Evolutionary conservation across 257 asterid genomes (phyloP), one percentile per base, ranked within the genome.

Genomic region (Przewalskia tangutica): DNA sequence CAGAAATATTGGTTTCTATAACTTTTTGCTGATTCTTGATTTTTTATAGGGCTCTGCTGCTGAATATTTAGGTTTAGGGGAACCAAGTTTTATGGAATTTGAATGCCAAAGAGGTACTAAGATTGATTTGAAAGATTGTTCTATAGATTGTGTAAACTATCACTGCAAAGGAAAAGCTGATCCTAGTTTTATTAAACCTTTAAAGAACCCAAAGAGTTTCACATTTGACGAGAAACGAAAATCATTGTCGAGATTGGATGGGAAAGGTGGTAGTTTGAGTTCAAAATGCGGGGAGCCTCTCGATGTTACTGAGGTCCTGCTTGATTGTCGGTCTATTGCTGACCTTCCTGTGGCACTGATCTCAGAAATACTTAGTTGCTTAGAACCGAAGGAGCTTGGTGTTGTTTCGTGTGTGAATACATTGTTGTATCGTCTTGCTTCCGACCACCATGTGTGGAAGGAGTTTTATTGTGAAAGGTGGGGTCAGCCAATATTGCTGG

Each of bases 401-500:
- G 86, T 92, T 46, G 92, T 93, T 13, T 93, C 98, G 34, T 96
- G 99, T 86, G 98, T 94, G 77, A 89, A 86, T 84, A 86, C 94
- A 9, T 86, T 82, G 67, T 81, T 96, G 81, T 94, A 91, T 82
- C 86, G 86, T 86, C 87, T 92, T 83, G 97, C 97, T 50, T 90
- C 97, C 0, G 99, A 94, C 85, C 97, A 88, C 86, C 87, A 89
- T 20, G 92, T 87, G 75, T 96, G 99, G 99, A 93, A 93, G 91
- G 96, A 94, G 82, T 96, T 92, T 76, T 96, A 96, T 80, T 84
- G 87, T 75, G 99, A 95, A 86, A 91, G 99, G 90, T 95, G 97
- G 97, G 99, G 98, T 81, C 90, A 88, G 51, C 97, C 93, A 6
- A 32, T 86, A 46, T 70, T 88, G 59, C 79, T 88, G 0, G 85